Evolutionary conservation across 345 rosid genomes (phyloP), one percentile per base, ranked within the genome.

Genomic region (Aurinia saxatilis): DNA sequence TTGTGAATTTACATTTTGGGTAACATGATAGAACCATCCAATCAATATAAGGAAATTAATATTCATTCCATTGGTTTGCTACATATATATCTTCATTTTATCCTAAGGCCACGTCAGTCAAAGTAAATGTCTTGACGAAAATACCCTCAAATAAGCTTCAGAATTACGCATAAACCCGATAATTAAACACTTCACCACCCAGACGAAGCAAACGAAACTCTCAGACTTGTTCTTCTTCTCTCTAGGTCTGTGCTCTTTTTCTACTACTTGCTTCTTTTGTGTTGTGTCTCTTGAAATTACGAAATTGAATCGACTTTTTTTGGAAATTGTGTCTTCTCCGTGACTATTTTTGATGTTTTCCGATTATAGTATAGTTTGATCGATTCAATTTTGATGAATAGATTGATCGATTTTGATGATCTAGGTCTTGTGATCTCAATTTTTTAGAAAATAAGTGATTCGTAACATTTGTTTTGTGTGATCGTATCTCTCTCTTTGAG

Each of bases 291-390:
- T 40, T n/a, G 4, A 37, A 39, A 7, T 2, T 1, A 18, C 3
- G 17, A 56, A 17, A 17, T 5, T 13, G 17, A 31, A 39, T 39
- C 10, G 7, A 23, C 3, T 57, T 42, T 23, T 23, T 23, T 23
- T 23, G 3, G 1, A 0, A 29, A 10, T 39, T 49, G 14, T 12
- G 35, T 37, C 36, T 19, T 8, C 39, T 56, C 7, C 27, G 47
- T 64, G 44, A 19, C 5, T n/a, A n/a, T n/a, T 9, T 64, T 46
- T n/a, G 40, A 55, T 57, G 45, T 13, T 34, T 46, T 33, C 45
- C n/a, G n/a, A 17, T 17, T 27, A 42, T 10, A 57, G 36, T 57
- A 48, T 67, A 40, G 19, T 56, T 66, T 48, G 64, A 66, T 67
- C 50, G 27, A n/a, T 21, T 30, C 10, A 50, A 33, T 54, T 55